Conservation (phyloP, 1,284 basidiomycete species). For the Ganoderma lingzhi region DNA sequence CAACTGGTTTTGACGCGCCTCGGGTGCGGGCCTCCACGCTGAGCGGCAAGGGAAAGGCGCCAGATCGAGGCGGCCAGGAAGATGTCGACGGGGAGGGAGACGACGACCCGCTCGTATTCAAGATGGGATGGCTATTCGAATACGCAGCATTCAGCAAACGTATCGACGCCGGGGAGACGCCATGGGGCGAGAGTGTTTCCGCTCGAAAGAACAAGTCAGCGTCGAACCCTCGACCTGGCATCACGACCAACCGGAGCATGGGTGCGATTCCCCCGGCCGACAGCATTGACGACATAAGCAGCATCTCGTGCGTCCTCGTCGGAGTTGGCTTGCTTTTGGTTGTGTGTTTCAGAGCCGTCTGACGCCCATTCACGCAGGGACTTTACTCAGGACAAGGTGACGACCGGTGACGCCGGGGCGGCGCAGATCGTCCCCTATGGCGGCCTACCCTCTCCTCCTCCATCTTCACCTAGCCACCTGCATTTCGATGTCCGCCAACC, state of each 20-base stretch:
- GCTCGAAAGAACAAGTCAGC: background rate
- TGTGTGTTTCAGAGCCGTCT: slow-evolving; percentile 10
- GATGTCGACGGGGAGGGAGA: slow-evolving; percentile 34
- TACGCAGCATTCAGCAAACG: slow-evolving; percentile 57
- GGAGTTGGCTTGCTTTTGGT: slow-evolving; percentile 7
- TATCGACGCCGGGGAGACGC: slow-evolving; percentile 49
- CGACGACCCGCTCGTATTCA: slow-evolving; percentile 38
- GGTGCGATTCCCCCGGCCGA: background rate
- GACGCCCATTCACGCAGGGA: slow-evolving; percentile 30
- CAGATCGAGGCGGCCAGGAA: background rate
- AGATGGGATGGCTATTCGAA: slow-evolving; percentile 48
- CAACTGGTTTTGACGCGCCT: background rate
- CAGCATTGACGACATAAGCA: slow-evolving; percentile 29
- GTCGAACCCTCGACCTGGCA: background rate
- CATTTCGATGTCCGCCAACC: background rate
- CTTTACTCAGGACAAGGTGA: slow-evolving; percentile 33
- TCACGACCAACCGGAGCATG: background rate
- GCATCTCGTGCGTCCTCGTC: slow-evolving; percentile 35
- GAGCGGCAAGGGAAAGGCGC: slow-evolving; percentile 15
- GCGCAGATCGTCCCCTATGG: slow-evolving; percentile 22
- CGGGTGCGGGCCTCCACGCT: slow-evolving; percentile 2
- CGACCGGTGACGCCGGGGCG: slow-evolving; percentile 16
- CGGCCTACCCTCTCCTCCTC: slow-evolving; percentile 25
- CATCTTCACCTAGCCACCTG: slow-evolving; percentile 14
- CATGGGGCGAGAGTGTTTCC: slow-evolving; percentile 17